Percentiles rank a stretch among this genome's conserved stretches.
Conservation (phyloP, 1,284 basidiomycete species). For the Cutaneotrichosporon cavernicola region DNA sequence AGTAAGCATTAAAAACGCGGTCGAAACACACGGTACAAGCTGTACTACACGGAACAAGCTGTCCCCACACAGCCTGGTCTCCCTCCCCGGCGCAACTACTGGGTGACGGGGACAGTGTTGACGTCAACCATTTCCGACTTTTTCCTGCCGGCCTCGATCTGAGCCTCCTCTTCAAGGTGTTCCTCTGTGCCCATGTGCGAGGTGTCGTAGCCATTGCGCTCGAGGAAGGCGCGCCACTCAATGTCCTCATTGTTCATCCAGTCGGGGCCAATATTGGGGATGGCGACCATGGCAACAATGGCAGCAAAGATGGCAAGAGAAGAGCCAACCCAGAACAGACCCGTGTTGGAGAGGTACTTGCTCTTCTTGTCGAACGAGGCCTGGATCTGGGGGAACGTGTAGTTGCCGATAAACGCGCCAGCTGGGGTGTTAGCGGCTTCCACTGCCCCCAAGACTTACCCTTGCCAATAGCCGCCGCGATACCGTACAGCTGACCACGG, state of each 20-base stretch:
- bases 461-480: constrained; percentile 88
- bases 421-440: background rate
- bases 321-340: constrained; percentile 48
- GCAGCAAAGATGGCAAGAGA: constrained; percentile 77
- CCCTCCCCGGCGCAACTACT: too few relatives aligned
- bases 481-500: constrained; percentile 80
- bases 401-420: constrained; percentile 68
- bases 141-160: too few relatives aligned
- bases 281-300: constrained; percentile 68
- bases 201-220: too few relatives aligned
- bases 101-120: too few relatives aligned
- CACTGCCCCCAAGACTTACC: constrained; percentile 2
- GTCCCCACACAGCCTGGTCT: too few relatives aligned
- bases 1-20: too few relatives aligned
- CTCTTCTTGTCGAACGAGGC: constrained; percentile 34
- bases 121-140: too few relatives aligned
- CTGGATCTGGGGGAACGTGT: constrained; percentile 65
- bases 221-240: constrained; percentile 76
- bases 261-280: constrained; percentile 71
- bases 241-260: constrained; percentile 76
- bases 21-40: too few relatives aligned
- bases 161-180: too few relatives aligned
- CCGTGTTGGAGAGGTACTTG: constrained; percentile 47
- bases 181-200: too few relatives aligned
- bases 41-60: too few relatives aligned